Evolutionary conservation across 306 rosid genomes (phyloP).

Genomic region (Adenanthera pavonina): DNA sequence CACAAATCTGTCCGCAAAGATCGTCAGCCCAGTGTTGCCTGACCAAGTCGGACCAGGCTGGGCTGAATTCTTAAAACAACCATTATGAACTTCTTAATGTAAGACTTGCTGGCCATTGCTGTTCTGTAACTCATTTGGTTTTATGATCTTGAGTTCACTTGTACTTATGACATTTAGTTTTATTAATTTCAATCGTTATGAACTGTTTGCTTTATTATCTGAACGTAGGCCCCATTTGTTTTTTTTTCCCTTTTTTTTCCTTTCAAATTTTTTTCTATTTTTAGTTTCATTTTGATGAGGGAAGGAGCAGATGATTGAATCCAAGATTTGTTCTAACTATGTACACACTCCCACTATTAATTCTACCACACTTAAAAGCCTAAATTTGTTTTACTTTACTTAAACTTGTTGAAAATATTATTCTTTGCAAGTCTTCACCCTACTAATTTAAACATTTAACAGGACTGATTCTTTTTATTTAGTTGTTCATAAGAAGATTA

Average conservation of each 20-base stretch:
- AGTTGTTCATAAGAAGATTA: not conserved
- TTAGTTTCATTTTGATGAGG: not conserved
- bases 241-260: not conserved
- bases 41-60: not conserved
- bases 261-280: not conserved
- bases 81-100: conserved; percentile 60
- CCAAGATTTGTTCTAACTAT: not conserved
- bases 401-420: no score
- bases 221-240: not conserved
- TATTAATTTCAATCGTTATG: conserved; percentile 1
- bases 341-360: not conserved
- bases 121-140: not conserved
- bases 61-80: not conserved
- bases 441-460: not conserved
- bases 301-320: not conserved
- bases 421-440: no score
- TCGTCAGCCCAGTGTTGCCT: not conserved
- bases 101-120: conserved; percentile 23
- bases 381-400: not conserved
- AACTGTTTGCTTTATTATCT: not conserved
- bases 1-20: not conserved
- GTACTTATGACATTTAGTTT: conserved; percentile 6
- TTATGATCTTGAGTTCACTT: not conserved
- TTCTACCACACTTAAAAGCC: not conserved
- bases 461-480: not conserved